Evolutionary conservation across 257 asterid species (phyloP).

Genomic region (Penstemon eatonii): DNA sequence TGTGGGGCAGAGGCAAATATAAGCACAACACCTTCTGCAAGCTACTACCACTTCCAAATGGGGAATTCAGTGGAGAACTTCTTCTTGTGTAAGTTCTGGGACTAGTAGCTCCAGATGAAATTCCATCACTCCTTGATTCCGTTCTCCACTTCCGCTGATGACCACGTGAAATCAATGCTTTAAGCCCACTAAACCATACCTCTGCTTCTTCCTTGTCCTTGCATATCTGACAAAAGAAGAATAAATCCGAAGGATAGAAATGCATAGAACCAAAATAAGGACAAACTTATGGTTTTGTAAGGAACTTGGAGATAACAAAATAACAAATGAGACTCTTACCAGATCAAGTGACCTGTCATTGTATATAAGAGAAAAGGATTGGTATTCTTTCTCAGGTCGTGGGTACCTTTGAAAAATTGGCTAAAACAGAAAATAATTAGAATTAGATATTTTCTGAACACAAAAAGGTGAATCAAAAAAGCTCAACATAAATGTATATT

Average conservation of each 20-base stretch:
- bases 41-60: constrained; percentile 79
- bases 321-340: constrained; percentile 51
- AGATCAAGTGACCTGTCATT: constrained; percentile 90
- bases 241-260: background rate
- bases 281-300: constrained; percentile 2
- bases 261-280: constrained; percentile 16
- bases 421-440: constrained; percentile 43
- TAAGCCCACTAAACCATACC: constrained; percentile 98
- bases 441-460: constrained; percentile 27
- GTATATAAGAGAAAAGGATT: constrained; percentile 90
- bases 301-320: constrained; percentile 20
- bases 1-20: constrained; percentile 6
- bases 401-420: constrained; percentile 95
- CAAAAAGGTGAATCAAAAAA: constrained; percentile 12
- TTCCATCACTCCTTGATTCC: constrained; percentile 94
- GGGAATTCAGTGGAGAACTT: constrained; percentile 92
- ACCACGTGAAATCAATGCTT: constrained; percentile 92
- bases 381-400: constrained; percentile 97
- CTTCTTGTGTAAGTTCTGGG: constrained; percentile 87
- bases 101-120: constrained; percentile 92
- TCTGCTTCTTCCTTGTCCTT: constrained; percentile 99
- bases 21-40: constrained; percentile 66
- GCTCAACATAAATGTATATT: constrained; percentile 15
- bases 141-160: constrained; percentile 94
- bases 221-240: constrained; percentile 64